A percentile compares a stretch with the other conserved stretches of the same genome.
Conservation (phyloP, 2,329 filamentous ascomycete genomes). For the Botrytis byssoidea region DNA sequence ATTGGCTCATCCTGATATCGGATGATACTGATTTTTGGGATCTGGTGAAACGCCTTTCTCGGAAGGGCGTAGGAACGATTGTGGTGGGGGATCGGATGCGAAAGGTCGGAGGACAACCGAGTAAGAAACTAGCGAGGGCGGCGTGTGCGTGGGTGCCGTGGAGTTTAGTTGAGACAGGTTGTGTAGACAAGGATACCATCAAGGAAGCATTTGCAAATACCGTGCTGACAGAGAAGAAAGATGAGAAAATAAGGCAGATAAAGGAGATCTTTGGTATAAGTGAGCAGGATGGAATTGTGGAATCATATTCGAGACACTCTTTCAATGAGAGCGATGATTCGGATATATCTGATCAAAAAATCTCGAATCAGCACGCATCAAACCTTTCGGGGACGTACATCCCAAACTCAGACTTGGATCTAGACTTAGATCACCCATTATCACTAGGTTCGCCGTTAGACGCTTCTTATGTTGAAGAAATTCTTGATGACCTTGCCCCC, state of each 20-base stretch:
- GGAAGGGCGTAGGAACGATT: neutral
- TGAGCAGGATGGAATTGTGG: neutral
- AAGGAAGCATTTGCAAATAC: neutral
- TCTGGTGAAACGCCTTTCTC: neutral
- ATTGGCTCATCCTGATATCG: conserved; percentile 7
- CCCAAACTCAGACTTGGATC: neutral
- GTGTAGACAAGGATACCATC: neutral
- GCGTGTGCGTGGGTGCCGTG: conserved; percentile 2
- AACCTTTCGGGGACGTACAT: neutral
- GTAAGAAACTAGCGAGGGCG: neutral
- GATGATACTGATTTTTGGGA: neutral
- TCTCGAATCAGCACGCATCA: neutral
- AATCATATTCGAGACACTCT: neutral
- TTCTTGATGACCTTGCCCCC: neutral
- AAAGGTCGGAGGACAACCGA: neutral
- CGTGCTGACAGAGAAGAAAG: neutral
- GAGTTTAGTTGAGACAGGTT: neutral
- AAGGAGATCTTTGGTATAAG: neutral
- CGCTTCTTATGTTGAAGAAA: neutral
- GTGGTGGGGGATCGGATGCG: neutral
- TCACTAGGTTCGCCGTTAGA: neutral
- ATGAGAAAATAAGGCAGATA: neutral
- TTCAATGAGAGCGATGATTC: neutral
- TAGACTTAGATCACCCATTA: neutral
- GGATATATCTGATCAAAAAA: neutral